phyloP scores from a whole-genome alignment of 2,329 filamentous ascomycete species.

The Neurospora sp. region DNA sequence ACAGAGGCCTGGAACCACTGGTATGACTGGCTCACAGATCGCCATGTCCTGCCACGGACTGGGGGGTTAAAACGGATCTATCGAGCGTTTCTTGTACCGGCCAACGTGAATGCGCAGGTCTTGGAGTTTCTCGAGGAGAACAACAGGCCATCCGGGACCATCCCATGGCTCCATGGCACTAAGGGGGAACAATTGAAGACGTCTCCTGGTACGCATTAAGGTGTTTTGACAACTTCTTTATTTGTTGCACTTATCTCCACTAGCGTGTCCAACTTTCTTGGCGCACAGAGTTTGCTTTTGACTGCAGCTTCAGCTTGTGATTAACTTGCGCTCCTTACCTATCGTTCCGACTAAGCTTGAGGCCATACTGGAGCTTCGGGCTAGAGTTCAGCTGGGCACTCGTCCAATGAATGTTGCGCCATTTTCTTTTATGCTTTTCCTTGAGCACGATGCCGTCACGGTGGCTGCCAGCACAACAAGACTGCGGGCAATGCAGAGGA shows the following conservation, averaged over 20 bases:
- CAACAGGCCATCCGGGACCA: neutral
- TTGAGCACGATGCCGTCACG: no score
- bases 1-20: neutral
- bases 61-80: neutral
- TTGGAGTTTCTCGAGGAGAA: neutral
- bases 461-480: no score
- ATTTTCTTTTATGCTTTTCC: no score
- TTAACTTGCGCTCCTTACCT: neutral
- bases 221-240: neutral
- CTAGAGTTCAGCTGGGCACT: neutral
- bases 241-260: neutral
- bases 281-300: neutral
- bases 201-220: neutral
- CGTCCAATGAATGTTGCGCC: neutral
- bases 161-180: neutral
- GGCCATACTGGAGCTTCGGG: neutral
- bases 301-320: neutral
- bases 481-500: no score
- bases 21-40: neutral
- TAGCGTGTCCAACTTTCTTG: neutral
- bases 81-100: neutral
- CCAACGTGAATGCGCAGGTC: neutral
- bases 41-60: neutral
- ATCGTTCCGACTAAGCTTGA: neutral
- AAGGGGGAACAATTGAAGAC: no score